Percentiles rank a stretch among this genome's conserved stretches.
These are phyloP conservation scores for Naganishia cerealis DNA, from an alignment of 1,284 basidiomycete species.

Conservation along the genomic window DNA sequence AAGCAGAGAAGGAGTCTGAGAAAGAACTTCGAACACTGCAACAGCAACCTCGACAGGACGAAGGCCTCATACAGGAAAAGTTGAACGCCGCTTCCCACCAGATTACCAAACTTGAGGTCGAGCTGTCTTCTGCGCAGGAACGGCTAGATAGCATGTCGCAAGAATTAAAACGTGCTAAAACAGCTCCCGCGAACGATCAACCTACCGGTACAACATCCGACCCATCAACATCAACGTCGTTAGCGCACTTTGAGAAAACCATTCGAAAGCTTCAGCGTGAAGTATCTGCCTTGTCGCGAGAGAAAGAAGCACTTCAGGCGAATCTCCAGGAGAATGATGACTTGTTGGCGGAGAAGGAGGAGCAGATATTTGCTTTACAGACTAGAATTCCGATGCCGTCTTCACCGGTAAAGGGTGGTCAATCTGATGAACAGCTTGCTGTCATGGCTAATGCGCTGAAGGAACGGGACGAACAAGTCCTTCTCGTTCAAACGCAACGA, in stretches of 20 bases:
- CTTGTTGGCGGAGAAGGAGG: conserved; percentile 28
- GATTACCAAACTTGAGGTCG: conserved; percentile 11
- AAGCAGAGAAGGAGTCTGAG: conserved; percentile 4
- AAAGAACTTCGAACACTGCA: background rate
- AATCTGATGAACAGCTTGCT: background rate
- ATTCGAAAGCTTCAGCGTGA: conserved; percentile 32
- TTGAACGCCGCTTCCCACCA: background rate
- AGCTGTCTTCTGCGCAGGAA: conserved; percentile 1
- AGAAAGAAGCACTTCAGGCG: conserved; percentile 29
- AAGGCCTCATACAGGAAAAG: background rate
- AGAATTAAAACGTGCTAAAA: background rate
- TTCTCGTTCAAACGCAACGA: conserved; percentile 3
- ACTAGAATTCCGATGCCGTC: conserved; percentile 30
- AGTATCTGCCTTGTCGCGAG: conserved; percentile 22
- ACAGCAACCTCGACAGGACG: background rate
- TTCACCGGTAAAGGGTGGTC: background rate
- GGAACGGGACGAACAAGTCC: conserved; percentile 7
- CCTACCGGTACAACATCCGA: background rate
- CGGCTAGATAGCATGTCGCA: conserved; percentile 11
- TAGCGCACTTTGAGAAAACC: conserved; percentile 28
- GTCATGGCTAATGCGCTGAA: conserved; percentile 2
- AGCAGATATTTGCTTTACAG: conserved; percentile 30
- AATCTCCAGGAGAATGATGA: conserved; percentile 33
- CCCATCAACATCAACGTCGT: background rate
- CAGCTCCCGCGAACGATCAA: background rate